Conservation (phyloP, 805 yeast genomes). For the Metschnikowia henanensis region DNA sequence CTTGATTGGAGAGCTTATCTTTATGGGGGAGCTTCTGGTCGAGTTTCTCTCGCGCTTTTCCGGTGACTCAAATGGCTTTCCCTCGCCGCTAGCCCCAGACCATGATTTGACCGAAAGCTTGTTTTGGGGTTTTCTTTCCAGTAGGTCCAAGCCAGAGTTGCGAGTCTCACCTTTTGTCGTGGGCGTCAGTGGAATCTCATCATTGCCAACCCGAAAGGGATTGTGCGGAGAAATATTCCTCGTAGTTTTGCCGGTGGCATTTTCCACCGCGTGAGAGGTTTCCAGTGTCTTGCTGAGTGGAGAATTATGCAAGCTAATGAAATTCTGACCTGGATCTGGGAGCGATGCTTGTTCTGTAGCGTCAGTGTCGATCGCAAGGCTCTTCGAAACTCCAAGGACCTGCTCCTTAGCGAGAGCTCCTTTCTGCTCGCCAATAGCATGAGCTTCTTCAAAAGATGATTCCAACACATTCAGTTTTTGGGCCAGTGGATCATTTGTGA, state of each 20-base stretch:
- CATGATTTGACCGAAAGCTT: constrained; percentile 1
- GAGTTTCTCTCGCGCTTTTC: neutral
- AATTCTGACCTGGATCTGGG: neutral
- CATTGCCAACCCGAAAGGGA: neutral
- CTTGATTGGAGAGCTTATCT: constrained; percentile 40
- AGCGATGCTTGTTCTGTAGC: neutral
- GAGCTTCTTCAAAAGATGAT: too few species aligned
- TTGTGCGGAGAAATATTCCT: neutral
- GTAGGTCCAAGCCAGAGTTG: too few species aligned
- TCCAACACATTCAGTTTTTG: too few species aligned
- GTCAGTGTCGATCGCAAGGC: neutral
- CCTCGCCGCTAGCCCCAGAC: neutral
- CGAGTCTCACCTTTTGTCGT: too few species aligned
- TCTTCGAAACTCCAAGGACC: neutral
- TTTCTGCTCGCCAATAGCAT: neutral
- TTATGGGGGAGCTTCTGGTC: constrained; percentile 27
- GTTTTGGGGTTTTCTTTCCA: neutral
- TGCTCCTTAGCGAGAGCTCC: neutral
- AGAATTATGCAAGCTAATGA: neutral
- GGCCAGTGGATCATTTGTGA: too few species aligned
- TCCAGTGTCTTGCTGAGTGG: neutral
- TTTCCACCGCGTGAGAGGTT: too few species aligned
- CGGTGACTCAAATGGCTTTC: neutral
- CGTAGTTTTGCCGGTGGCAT: too few species aligned
- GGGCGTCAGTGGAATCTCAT: neutral